phyloP scores from a whole-genome alignment of 345 rosid species.

The Stellera chamaejasme region DNA sequence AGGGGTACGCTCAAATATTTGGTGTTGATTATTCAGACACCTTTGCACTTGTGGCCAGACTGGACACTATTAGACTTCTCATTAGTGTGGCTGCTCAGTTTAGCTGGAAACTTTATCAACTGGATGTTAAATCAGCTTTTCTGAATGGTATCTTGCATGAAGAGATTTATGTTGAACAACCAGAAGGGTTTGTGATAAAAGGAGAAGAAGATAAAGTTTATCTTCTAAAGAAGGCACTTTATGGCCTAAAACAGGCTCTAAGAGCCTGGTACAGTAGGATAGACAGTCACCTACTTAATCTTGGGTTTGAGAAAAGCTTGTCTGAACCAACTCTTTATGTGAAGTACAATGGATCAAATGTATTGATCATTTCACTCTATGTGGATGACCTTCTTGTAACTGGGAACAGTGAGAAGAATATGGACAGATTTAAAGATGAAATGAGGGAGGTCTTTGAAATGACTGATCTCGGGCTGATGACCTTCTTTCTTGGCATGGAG shows the following conservation, averaged over 20 bases:
- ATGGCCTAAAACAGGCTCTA: constrained; percentile 13
- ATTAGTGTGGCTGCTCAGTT: neutral
- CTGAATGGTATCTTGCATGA: neutral
- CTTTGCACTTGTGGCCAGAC: neutral
- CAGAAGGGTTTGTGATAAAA: neutral
- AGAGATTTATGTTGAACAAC: neutral
- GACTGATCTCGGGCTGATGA: neutral
- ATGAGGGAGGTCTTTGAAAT: too few relatives aligned
- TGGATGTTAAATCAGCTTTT: neutral
- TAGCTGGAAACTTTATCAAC: neutral
- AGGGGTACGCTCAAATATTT: neutral
- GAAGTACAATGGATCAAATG: too few relatives aligned
- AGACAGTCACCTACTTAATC: neutral
- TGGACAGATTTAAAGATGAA: too few relatives aligned
- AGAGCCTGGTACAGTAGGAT: constrained; percentile 10
- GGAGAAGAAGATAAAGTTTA: constrained; percentile 5
- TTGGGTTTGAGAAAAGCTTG: neutral
- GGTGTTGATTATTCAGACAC: neutral
- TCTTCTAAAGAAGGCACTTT: constrained; percentile 3
- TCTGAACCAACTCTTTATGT: neutral
- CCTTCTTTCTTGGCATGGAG: neutral
- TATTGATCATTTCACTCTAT: too few relatives aligned
- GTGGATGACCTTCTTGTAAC: too few relatives aligned
- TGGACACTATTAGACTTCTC: neutral
- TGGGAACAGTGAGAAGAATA: too few relatives aligned